A percentile compares a stretch with the other conserved stretches of the same genome.
Conservation (phyloP, 2,329 filamentous ascomycete species). For the Didymella arachidicola region DNA sequence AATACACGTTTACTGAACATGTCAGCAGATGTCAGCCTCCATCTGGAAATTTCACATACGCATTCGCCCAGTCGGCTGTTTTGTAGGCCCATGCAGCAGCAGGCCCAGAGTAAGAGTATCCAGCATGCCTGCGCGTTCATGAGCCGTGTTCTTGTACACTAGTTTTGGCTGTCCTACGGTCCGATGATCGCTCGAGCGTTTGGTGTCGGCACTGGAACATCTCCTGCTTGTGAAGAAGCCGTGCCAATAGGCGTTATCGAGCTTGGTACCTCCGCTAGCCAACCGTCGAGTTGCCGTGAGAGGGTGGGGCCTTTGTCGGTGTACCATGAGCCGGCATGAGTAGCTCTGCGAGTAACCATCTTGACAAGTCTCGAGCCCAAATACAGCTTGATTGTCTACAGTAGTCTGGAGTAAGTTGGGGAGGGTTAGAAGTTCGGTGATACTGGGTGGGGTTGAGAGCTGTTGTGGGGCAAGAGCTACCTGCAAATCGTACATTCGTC, state of each 20-base stretch:
- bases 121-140: slow-evolving; percentile 75
- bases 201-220: slow-evolving; percentile 67
- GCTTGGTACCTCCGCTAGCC: slow-evolving; percentile 74
- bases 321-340: slow-evolving; percentile 92
- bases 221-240: slow-evolving; percentile 49
- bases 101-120: slow-evolving; percentile 88
- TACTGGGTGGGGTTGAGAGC: slow-evolving; percentile 21
- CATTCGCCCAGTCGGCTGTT: slow-evolving; percentile 78
- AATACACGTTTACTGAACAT: slow-evolving; percentile 79
- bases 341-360: slow-evolving; percentile 63
- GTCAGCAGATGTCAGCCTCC: slow-evolving; percentile 3
- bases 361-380: background rate
- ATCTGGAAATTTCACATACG: slow-evolving; percentile 56
- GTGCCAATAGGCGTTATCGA: slow-evolving; percentile 68
- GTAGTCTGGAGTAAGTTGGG: background rate
- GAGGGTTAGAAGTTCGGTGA: slow-evolving; percentile 2
- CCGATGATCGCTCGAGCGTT: slow-evolving; percentile 88
- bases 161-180: slow-evolving; percentile 68
- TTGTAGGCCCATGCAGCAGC: slow-evolving; percentile 97
- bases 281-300: slow-evolving; percentile 73
- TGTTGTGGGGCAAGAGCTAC: slow-evolving; percentile 28
- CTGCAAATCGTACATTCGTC: slow-evolving; percentile 17
- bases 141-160: slow-evolving; percentile 29
- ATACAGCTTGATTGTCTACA: background rate
- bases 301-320: slow-evolving; percentile 67